These are phyloP conservation scores for Globisporangium canariense DNA, from an alignment of 352 stramenopile species.

Conservation along the genomic window DNA sequence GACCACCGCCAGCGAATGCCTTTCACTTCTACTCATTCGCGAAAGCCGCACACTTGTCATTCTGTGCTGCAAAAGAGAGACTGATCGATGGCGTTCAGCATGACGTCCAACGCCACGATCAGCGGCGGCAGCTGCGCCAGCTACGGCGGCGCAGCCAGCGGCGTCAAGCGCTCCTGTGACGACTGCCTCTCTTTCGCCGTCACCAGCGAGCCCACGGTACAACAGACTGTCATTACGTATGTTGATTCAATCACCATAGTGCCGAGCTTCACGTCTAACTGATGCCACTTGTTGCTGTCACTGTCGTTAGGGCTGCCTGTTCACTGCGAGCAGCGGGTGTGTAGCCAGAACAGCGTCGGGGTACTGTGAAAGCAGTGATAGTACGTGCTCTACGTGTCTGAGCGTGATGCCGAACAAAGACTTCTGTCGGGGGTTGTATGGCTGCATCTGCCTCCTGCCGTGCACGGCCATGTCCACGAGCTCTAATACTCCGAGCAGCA, in stretches of 20 bases:
- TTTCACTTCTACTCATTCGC: not conserved
- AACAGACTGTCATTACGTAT: too few species aligned
- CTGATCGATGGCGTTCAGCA: not conserved
- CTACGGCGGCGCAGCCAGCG: not conserved
- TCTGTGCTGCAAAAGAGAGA: not conserved
- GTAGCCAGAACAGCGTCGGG: not conserved
- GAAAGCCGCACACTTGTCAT: not conserved
- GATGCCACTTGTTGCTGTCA: too few species aligned
- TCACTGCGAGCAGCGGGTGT: not conserved
- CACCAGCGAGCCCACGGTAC: not conserved
- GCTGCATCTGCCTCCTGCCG: not conserved
- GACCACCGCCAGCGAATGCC: not conserved
- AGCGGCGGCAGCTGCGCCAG: conserved; percentile 1
- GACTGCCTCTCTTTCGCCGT: not conserved
- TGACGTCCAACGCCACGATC: not conserved
- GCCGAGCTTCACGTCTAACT: too few species aligned
- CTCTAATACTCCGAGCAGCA: not conserved
- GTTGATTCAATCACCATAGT: too few species aligned
- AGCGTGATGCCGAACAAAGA: not conserved
- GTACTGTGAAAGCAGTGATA: not conserved
- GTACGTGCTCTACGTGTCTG: not conserved
- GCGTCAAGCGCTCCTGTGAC: not conserved
- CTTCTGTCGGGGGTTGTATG: not conserved
- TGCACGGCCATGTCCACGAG: not conserved
- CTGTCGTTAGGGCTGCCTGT: not conserved